Conservation (phyloP, 192 early-diverging fungal genomes). For the Coemansia sp. region DNA sequence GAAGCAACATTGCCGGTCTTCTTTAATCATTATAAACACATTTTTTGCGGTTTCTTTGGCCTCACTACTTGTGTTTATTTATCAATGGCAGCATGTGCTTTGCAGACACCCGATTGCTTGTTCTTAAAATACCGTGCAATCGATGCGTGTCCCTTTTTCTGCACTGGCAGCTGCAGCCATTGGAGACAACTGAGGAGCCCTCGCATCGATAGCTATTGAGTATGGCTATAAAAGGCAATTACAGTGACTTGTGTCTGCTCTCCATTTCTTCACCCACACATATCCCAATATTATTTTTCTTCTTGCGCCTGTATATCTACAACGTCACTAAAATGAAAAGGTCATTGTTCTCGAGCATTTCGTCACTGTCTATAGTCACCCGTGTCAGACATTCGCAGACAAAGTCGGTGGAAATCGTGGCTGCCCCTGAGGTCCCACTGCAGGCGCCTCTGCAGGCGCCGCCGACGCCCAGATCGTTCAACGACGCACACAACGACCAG, state of each 20-base stretch:
- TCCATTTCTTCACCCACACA: not conserved
- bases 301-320: not conserved
- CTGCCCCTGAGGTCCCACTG: conserved; percentile 6
- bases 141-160: not conserved
- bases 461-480: conserved; percentile 44
- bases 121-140: not conserved
- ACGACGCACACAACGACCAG: conserved; percentile 5
- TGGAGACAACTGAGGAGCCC: not conserved
- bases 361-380: conserved; percentile 19
- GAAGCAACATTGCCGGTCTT: not conserved
- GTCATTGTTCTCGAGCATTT: conserved; percentile 16
- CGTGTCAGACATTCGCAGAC: not conserved
- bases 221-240: not conserved
- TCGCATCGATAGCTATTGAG: not conserved
- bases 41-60: not conserved
- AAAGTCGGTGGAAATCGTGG: conserved; percentile 3
- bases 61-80: not conserved
- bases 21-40: not conserved
- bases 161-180: not conserved
- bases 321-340: not conserved
- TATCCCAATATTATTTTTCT: not conserved
- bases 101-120: not conserved
- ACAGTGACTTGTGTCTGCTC: not conserved
- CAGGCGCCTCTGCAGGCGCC: conserved; percentile 7
- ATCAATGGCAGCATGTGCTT: not conserved